These are phyloP conservation scores for Candida patagonica DNA, from an alignment of 805 yeast species.

Conservation along the genomic window DNA sequence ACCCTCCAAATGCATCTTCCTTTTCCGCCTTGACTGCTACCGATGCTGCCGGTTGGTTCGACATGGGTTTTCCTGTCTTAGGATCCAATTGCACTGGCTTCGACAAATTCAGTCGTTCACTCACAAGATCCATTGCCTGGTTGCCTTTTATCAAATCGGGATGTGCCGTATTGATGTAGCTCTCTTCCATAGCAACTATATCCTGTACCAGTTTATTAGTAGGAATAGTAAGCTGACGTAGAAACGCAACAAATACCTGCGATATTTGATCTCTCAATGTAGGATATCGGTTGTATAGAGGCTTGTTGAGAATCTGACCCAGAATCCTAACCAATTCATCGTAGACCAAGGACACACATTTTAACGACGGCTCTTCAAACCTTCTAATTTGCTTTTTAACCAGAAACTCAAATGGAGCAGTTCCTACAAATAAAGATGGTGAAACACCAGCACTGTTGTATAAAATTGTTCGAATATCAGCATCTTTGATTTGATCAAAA, in stretches of 20 bases:
- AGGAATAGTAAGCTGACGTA: slow-evolving; percentile 73
- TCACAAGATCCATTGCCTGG: slow-evolving; percentile 87
- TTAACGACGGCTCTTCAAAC: slow-evolving; percentile 85
- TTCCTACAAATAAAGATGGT: slow-evolving; percentile 93
- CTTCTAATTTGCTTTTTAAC: slow-evolving; percentile 90
- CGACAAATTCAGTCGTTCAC: slow-evolving; percentile 73
- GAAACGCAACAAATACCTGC: slow-evolving; percentile 65
- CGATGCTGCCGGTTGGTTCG: slow-evolving; percentile 4
- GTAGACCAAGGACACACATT: slow-evolving; percentile 83
- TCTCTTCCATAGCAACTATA: slow-evolving; percentile 76
- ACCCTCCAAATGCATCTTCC: slow-evolving; percentile 55
- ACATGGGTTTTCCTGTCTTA: slow-evolving; percentile 76
- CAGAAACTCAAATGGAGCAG: slow-evolving; percentile 92
- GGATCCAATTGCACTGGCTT: slow-evolving; percentile 57
- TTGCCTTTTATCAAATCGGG: slow-evolving; percentile 94
- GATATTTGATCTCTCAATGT: slow-evolving; percentile 79
- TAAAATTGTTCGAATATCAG: slow-evolving; percentile 93
- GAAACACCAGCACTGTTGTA: slow-evolving; percentile 95
- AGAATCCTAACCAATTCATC: slow-evolving; percentile 91
- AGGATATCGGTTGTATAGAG: slow-evolving; percentile 84
- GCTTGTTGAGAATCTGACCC: slow-evolving; percentile 71
- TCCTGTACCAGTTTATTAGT: slow-evolving; percentile 80
- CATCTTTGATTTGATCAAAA: slow-evolving; percentile 90
- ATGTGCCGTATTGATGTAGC: slow-evolving; percentile 95
- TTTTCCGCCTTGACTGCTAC: slow-evolving; percentile 25